These are phyloP conservation scores for Gastrolobium villosum DNA, from an alignment of 306 rosid genomes.

Conservation along the genomic window DNA sequence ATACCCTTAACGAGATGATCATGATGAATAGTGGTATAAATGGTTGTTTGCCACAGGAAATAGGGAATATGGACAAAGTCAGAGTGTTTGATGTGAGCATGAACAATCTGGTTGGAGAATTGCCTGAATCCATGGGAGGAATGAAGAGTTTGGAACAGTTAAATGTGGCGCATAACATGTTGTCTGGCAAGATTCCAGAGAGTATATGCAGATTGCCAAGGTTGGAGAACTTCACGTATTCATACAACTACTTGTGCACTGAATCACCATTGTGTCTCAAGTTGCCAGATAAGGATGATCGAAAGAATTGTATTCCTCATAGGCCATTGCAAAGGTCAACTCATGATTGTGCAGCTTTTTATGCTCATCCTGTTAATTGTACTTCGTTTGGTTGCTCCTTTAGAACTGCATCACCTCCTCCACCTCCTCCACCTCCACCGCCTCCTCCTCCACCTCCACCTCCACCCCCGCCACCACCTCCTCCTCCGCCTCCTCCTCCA, in stretches of 20 bases:
- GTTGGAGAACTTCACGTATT: slow-evolving; percentile 81
- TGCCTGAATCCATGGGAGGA: slow-evolving; percentile 67
- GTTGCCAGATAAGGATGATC: slow-evolving; percentile 65
- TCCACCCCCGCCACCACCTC: accelerated
- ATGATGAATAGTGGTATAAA: slow-evolving; percentile 66
- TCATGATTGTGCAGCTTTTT: slow-evolving; percentile 64
- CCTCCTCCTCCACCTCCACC: accelerated
- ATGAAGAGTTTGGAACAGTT: slow-evolving; percentile 84
- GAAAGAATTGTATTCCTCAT: slow-evolving; percentile 71
- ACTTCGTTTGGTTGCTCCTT: slow-evolving; percentile 59
- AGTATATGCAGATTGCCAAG: slow-evolving; percentile 70
- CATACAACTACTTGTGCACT: slow-evolving; percentile 69
- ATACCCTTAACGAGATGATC: slow-evolving; percentile 72
- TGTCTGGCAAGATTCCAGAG: slow-evolving; percentile 75
- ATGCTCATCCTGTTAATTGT: slow-evolving; percentile 65
- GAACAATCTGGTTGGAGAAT: slow-evolving; percentile 67
- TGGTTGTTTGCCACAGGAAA: slow-evolving; percentile 77
- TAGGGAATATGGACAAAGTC: slow-evolving; percentile 63
- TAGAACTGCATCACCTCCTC: slow-evolving; percentile 21
- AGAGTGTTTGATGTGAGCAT: slow-evolving; percentile 80
- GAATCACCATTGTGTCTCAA: slow-evolving; percentile 67
- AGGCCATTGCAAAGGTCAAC: slow-evolving; percentile 73
- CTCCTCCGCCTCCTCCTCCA: accelerated
- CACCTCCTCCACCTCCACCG: accelerated
- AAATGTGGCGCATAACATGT: slow-evolving; percentile 72